Evolutionary conservation across 2,329 filamentous ascomycete species (phyloP).

Genomic region (Lasiodiplodia sp.): DNA sequence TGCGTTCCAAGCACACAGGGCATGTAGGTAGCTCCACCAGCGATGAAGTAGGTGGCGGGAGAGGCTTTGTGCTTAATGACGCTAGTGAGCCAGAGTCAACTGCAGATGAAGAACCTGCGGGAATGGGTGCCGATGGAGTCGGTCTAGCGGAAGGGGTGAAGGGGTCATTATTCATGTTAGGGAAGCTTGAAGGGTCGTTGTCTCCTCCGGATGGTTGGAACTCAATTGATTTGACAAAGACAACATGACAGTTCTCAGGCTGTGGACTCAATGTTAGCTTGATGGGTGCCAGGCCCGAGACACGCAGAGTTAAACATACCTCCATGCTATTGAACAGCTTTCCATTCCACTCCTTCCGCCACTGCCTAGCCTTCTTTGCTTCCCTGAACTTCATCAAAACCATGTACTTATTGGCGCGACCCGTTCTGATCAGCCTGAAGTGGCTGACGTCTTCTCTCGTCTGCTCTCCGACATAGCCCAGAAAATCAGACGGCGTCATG

Average conservation of each 20-base stretch:
- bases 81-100: conserved; percentile 44
- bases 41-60: conserved; percentile 79
- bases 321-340: conserved; percentile 92
- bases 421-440: conserved; percentile 92
- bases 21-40: conserved; percentile 93
- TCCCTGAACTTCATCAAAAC: conserved; percentile 93
- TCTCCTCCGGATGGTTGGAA: conserved; percentile 70
- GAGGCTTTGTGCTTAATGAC: conserved; percentile 65
- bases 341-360: conserved; percentile 89
- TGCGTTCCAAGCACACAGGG: conserved; percentile 93
- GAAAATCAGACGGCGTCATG: conserved; percentile 86
- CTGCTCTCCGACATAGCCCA: conserved; percentile 89
- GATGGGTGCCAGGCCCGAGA: background rate
- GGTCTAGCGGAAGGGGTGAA: conserved; percentile 66
- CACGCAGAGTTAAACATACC: conserved; percentile 56
- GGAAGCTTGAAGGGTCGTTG: conserved; percentile 60
- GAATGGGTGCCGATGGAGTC: conserved; percentile 45
- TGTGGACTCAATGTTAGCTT: conserved; percentile 42
- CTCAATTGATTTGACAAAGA: conserved; percentile 91
- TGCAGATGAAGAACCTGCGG: conserved; percentile 42
- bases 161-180: conserved; percentile 69
- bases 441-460: conserved; percentile 89
- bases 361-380: conserved; percentile 74
- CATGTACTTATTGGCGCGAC: conserved; percentile 88
- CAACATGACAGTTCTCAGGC: conserved; percentile 93